A percentile compares a stretch with the other conserved stretches of the same genome.
Evolutionary conservation across 2,329 filamentous ascomycete species (phyloP).

Genomic region (Fusarium staphyleae): DNA sequence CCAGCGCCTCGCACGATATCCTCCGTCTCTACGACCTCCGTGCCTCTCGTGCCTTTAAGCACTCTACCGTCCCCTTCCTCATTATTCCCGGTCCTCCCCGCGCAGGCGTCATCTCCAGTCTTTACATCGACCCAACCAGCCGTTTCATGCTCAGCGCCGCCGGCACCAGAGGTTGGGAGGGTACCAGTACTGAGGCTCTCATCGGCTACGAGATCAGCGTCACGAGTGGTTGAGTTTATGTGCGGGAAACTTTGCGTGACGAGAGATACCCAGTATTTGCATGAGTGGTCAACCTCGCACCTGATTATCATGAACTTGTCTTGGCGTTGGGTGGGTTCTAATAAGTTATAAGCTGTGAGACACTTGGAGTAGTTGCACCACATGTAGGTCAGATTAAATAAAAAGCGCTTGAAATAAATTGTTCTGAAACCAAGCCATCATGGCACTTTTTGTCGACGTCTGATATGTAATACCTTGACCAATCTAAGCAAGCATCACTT

Average conservation of each 20-base stretch:
- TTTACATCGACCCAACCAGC: constrained; percentile 88
- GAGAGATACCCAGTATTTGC: too few species aligned
- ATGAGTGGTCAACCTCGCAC: too few species aligned
- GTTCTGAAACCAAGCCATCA: too few species aligned
- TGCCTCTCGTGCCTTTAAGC: constrained; percentile 68
- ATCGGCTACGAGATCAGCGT: constrained; percentile 88
- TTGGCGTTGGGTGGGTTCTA: too few species aligned
- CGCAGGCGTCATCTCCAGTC: constrained; percentile 84
- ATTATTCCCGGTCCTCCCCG: constrained; percentile 87
- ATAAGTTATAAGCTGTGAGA: too few species aligned
- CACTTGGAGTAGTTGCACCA: too few species aligned
- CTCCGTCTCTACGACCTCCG: constrained; percentile 89
- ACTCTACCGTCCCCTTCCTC: constrained; percentile 89
- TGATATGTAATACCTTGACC: too few species aligned
- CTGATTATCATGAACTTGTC: too few species aligned
- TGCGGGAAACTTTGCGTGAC: not conserved
- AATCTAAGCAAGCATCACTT: too few species aligned
- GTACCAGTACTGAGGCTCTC: constrained; percentile 84
- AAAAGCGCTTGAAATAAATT: too few species aligned
- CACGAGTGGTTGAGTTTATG: constrained; percentile 18
- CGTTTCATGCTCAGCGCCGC: constrained; percentile 91
- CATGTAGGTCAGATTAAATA: too few species aligned
- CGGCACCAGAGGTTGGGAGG: constrained; percentile 95
- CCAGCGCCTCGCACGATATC: constrained; percentile 89
- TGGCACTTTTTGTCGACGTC: too few species aligned